These are phyloP conservation scores for Pyrus hybrid DNA, from an alignment of 331 rosid genomes.

Conservation along the genomic window DNA sequence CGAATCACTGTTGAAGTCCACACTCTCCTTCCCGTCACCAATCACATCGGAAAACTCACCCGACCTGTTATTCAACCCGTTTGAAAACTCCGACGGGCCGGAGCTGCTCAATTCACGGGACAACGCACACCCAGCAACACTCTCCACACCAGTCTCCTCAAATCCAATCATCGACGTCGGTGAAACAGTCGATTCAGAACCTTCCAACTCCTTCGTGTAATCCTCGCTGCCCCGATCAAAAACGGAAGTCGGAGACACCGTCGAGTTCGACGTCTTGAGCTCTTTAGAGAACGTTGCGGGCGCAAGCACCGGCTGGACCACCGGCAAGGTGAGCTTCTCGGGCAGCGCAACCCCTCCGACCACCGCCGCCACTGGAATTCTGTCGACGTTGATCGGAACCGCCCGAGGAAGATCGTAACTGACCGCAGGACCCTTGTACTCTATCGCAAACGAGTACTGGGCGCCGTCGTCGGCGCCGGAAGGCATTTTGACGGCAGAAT, in stretches of 20 bases:
- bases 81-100: conserved; percentile 71
- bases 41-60: conserved; percentile 61
- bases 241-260: conserved; percentile 68
- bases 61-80: conserved; percentile 44
- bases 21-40: conserved; percentile 52
- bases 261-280: conserved; percentile 36
- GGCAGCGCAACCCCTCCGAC: conserved; percentile 42
- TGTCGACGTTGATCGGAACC: conserved; percentile 58
- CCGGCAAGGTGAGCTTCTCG: conserved; percentile 59
- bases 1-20: conserved; percentile 45
- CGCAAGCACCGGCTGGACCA: conserved; percentile 70
- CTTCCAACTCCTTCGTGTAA: conserved; percentile 38
- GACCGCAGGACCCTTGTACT: conserved; percentile 72
- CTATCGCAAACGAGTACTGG: conserved; percentile 64
- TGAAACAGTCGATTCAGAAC: conserved; percentile 48
- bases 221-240: conserved; percentile 42
- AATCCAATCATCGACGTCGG: conserved; percentile 73
- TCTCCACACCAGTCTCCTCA: conserved; percentile 43
- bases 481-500: no score
- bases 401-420: conserved; percentile 69
- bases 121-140: conserved; percentile 28
- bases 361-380: conserved; percentile 58
- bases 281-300: conserved; percentile 55
- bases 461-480: neutral
- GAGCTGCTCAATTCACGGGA: conserved; percentile 78